Percentiles rank a stretch among this genome's conserved stretches.
These are phyloP conservation scores for Ganoderma lingzhi DNA, from an alignment of 1,284 basidiomycete genomes.

Conservation along the genomic window DNA sequence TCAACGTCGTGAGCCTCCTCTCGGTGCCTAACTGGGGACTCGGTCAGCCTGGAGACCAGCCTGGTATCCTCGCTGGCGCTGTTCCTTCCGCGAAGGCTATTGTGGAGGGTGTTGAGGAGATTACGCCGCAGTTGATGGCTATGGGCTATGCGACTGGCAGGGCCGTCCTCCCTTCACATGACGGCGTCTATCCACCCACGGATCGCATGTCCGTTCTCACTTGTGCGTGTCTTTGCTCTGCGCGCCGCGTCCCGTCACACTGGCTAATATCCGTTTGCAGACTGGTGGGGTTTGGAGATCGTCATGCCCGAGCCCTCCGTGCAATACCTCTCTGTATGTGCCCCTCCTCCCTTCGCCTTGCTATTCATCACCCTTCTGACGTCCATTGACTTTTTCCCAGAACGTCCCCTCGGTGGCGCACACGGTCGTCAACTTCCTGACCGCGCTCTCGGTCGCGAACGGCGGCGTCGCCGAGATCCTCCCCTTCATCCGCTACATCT, in stretches of 20 bases:
- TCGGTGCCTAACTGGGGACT: conserved; percentile 64
- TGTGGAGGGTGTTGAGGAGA: conserved; percentile 68
- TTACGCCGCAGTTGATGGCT: conserved; percentile 80
- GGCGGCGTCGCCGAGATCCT: conserved; percentile 79
- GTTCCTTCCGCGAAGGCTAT: conserved; percentile 78
- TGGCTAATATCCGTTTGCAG: conserved; percentile 44
- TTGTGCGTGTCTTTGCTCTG: conserved; percentile 53
- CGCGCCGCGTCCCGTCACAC: background rate
- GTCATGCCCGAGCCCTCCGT: conserved; percentile 75
- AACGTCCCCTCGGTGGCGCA: conserved; percentile 66
- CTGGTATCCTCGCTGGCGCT: conserved; percentile 73
- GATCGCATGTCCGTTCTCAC: conserved; percentile 81
- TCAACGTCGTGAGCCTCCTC: conserved; percentile 67
- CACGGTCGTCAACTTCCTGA: conserved; percentile 73
- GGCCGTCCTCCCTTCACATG: conserved; percentile 72
- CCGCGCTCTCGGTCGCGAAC: conserved; percentile 71
- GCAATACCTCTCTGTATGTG: conserved; percentile 59
- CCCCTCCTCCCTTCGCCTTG: background rate
- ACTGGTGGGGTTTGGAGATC: conserved; percentile 87
- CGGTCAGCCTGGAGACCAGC: conserved; percentile 60
- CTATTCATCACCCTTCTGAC: background rate
- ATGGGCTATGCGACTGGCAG: conserved; percentile 79
- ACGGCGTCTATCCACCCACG: conserved; percentile 71
- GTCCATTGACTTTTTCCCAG: conserved; percentile 42
- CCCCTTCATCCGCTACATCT: conserved; percentile 81